Evolutionary conservation across 1,284 basidiomycete species (phyloP), one percentile per base, ranked within the genome.

Genomic region (Fomitopsis palustris): DNA sequence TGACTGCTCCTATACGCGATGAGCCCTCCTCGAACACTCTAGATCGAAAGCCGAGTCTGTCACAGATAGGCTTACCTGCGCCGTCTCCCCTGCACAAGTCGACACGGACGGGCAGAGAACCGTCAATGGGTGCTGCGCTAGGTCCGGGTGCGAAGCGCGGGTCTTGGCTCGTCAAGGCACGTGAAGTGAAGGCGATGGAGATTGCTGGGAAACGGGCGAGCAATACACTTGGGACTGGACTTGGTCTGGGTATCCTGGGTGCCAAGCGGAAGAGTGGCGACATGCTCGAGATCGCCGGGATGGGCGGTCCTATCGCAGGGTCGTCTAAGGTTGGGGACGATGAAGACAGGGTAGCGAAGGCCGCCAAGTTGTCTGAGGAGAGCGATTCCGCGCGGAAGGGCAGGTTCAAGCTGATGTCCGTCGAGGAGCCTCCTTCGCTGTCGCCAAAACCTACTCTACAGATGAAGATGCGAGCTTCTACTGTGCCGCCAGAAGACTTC

Each of bases 121-220:
- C 77, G 27, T 77, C 78, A 1, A 59, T 72, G 9, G 73, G 76
- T 3, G 45, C 61, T 21, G 61, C 53, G 19, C 62, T 80, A 1
- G 62, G 72, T 19, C 77, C 74, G 47, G 82, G 81, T 17, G 81
- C 81, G 4, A 89, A 88, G 65, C 82, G 90, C 27, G 86, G 87
- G 14, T 92, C 90, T 0, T 92, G 90, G 90, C 70, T 92, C 57
- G 83, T 82, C 69, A 90, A 88, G 65, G 87, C 86, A 14, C 80
- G 88, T 43, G 89, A 91, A 68, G 86, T 80, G 23, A 91, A 90
- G 65, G 87, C 88, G 4, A 71, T 86, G 66, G 89, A 89, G 64
- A 77, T 74, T 35, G 77, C 77, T 14, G 70, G 68, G 3, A 82
- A 80, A 67, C 80, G 81, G 53, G 62, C 73, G 3, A 74, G 65